phyloP scores from a whole-genome alignment of 2,329 filamentous ascomycete genomes.

The Pestalotiopsis sp. region DNA sequence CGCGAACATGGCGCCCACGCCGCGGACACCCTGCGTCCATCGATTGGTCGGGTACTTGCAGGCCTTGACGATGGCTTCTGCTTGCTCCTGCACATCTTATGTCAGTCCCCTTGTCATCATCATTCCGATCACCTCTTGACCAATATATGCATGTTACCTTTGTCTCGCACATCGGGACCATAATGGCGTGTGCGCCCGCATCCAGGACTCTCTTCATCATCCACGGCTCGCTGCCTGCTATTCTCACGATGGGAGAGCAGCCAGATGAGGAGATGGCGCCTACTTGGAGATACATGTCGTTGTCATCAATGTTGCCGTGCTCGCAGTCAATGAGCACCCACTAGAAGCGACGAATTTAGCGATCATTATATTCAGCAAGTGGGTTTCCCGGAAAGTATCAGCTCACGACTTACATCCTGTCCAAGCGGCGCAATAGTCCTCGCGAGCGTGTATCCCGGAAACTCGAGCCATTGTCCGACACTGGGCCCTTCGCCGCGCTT shows the following conservation, averaged over 20 bases:
- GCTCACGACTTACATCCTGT: slow-evolving; percentile 22
- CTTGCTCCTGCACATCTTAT: neutral
- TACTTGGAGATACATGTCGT: slow-evolving; percentile 24
- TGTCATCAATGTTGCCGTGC: slow-evolving; percentile 26
- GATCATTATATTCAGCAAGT: neutral
- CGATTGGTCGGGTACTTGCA: slow-evolving; percentile 28
- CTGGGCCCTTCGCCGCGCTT: slow-evolving; percentile 28
- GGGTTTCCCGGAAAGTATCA: neutral
- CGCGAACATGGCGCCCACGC: slow-evolving; percentile 33
- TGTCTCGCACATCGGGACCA: slow-evolving; percentile 30
- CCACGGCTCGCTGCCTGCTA: slow-evolving; percentile 26
- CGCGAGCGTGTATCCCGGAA: slow-evolving; percentile 34
- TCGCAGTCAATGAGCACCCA: slow-evolving; percentile 26
- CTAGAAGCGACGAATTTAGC: slow-evolving; percentile 1
- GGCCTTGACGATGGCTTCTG: slow-evolving; percentile 22
- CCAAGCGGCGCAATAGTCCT: slow-evolving; percentile 31
- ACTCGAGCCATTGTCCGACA: slow-evolving; percentile 34
- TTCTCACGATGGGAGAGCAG: slow-evolving; percentile 24
- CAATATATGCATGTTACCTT: neutral
- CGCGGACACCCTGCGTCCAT: slow-evolving; percentile 27
- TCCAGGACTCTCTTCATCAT: slow-evolving; percentile 35
- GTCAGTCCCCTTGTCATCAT: neutral
- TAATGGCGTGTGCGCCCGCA: slow-evolving; percentile 31
- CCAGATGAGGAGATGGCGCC: slow-evolving; percentile 23
- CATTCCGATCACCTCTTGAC: too few relatives aligned